These are phyloP conservation scores for Panus rudis DNA, from an alignment of 768 basidiomycete genomes.

Conservation along the genomic window DNA sequence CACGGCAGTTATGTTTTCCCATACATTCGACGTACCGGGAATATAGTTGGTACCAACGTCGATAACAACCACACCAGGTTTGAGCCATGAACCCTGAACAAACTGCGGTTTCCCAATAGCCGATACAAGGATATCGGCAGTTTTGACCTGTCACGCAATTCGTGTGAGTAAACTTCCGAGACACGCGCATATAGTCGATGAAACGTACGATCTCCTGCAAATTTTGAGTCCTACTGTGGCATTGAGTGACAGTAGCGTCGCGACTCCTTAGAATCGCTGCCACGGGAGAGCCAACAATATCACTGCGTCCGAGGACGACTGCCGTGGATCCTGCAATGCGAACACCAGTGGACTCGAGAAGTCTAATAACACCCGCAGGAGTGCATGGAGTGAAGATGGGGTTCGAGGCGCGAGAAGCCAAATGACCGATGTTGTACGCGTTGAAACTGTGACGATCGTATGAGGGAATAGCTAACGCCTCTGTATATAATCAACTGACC, in stretches of 20 bases:
- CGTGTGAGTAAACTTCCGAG: neutral
- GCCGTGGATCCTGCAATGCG: conserved; percentile 70
- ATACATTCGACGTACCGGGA: conserved; percentile 47
- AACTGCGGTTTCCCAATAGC: conserved; percentile 94
- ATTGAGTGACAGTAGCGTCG: conserved; percentile 96
- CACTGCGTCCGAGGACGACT: conserved; percentile 93
- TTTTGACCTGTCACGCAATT: conserved; percentile 49
- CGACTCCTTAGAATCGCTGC: conserved; percentile 82
- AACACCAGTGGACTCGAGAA: conserved; percentile 83
- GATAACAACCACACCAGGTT: conserved; percentile 90
- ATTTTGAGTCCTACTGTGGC: conserved; percentile 86
- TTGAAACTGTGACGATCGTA: conserved; percentile 66
- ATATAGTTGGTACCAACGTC: conserved; percentile 98
- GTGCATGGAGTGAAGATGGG: conserved; percentile 96
- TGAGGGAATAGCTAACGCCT: conserved; percentile 1
- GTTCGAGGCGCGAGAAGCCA: conserved; percentile 81
- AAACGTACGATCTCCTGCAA: conserved; percentile 66
- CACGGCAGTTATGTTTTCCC: neutral
- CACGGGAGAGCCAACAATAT: conserved; percentile 96
- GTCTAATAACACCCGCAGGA: conserved; percentile 84
- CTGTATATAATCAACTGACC: conserved; percentile 40
- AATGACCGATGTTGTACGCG: conserved; percentile 95
- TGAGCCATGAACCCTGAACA: conserved; percentile 91
- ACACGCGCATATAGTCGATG: conserved; percentile 1
- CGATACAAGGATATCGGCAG: conserved; percentile 88